Evolutionary conservation across 345 rosid genomes (phyloP), one percentile per base, ranked within the genome.

Genomic region (Salix purpurea): DNA sequence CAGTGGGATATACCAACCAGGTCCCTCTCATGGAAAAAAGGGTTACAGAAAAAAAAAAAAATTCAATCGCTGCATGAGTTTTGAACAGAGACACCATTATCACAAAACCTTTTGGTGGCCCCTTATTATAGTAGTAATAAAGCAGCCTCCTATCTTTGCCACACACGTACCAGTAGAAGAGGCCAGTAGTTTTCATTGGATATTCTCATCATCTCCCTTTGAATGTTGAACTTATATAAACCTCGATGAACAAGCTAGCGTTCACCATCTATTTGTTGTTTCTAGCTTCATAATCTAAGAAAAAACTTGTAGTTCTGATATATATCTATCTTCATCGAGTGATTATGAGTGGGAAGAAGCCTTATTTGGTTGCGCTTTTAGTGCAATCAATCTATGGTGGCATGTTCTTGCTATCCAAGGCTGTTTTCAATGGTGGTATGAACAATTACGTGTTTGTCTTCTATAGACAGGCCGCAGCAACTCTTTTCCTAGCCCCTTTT

Each of bases 321-420:
- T 21, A n/a, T 56, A n/a, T 24, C 23, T 56, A n/a, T 56, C 24
- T 56, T 56, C 13, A 7, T 56, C 8, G 44, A n/a, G 14, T 1
- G 50, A 85, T 36, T 36, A 36, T 88, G 92, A 88, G 74, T 39
- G 79, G 72, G 26, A 90, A 86, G 79, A 92, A 89, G 76, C 86
- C 97, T 12, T 92, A 88, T 71, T 58, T 89, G 70, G 74, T 76
- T 26, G 95, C 84, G 67, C 4, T 86, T 58, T 74, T 89, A 16
- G 81, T 92, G 42, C 99, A 95, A 75, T 72, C 87, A n/a, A 89
- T 95, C 56, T 95, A 91, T 70, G 83, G 96, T 12, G 89, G 88
- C 67, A 91, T 95, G 99, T 95, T 95, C 90, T 80, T 95, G 86
- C 78, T 95, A 83, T 95, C 99, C 56, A 95, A 95, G 78, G 97